phyloP scores from a whole-genome alignment of 768 basidiomycete species.

The Boletus sensibilis region DNA sequence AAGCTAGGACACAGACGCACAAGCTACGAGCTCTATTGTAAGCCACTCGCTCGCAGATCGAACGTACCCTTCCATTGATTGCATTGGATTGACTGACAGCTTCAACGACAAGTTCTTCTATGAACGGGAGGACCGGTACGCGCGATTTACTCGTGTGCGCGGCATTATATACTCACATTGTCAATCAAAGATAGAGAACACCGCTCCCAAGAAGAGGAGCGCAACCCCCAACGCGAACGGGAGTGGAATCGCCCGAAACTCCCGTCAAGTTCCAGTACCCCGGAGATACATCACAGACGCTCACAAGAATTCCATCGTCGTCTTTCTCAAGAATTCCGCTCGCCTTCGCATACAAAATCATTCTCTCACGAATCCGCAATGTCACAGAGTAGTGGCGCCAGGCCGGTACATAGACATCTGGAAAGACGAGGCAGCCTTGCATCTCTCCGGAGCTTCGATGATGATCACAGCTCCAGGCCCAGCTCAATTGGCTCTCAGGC shows the following conservation, averaged over 20 bases:
- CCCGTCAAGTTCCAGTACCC: constrained; percentile 24
- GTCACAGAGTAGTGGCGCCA: constrained; percentile 9
- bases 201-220: constrained; percentile 32
- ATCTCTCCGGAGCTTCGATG: constrained; percentile 45
- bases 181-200: constrained; percentile 28
- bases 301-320: constrained; percentile 29
- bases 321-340: constrained; percentile 30
- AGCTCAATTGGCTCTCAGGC: constrained; percentile 49
- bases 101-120: constrained; percentile 28
- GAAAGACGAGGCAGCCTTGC: constrained; percentile 38
- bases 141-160: constrained; percentile 17
- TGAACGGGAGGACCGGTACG: constrained; percentile 21
- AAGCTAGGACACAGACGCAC: constrained; percentile 7
- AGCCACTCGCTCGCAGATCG: neutral
- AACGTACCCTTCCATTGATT: neutral
- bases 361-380: constrained; percentile 16
- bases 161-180: neutral
- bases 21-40: constrained; percentile 19
- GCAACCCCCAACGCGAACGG: constrained; percentile 43
- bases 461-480: constrained; percentile 39
- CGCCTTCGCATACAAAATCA: constrained; percentile 24
- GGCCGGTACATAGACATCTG: constrained; percentile 7
- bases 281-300: constrained; percentile 26
- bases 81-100: constrained; percentile 20
- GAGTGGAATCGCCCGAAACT: constrained; percentile 44